A percentile compares a stretch with the other conserved stretches of the same genome.
Conservation (phyloP, 257 asterid species). For the Nicotiana tomentosiformis region DNA sequence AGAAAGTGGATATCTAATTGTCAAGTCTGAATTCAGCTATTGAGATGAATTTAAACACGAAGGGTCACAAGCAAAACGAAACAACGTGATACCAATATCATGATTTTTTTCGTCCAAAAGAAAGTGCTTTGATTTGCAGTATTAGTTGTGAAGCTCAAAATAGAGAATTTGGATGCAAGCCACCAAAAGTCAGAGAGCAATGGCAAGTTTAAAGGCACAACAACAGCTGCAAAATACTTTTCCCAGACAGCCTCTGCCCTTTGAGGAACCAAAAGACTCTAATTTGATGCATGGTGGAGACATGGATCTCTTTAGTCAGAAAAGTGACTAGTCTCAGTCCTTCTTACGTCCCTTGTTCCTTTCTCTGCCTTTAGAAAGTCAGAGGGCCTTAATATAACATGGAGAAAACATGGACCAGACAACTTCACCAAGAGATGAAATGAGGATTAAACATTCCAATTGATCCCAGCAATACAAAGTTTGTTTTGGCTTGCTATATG, state of each 20-base stretch:
- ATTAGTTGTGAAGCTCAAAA: background rate
- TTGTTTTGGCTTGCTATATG: background rate
- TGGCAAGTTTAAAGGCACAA: constrained; percentile 1
- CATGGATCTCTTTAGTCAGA: background rate
- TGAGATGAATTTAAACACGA: background rate
- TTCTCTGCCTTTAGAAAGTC: background rate
- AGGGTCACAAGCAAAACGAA: background rate
- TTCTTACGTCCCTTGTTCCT: too few relatives aligned
- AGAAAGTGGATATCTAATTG: background rate
- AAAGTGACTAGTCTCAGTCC: too few relatives aligned
- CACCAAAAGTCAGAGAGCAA: background rate
- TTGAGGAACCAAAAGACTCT: background rate
- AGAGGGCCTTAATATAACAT: background rate
- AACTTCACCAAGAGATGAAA: background rate
- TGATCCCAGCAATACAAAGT: background rate
- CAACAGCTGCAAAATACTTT: background rate
- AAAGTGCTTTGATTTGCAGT: background rate
- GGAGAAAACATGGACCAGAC: background rate
- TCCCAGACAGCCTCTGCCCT: background rate
- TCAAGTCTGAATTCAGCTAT: background rate
- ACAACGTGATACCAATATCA: background rate
- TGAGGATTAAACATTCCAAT: background rate
- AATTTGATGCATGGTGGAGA: background rate
- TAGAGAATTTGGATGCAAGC: background rate
- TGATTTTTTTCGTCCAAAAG: background rate